phyloP scores from a whole-genome alignment of 345 rosid genomes.

The Carallia brachiata region DNA sequence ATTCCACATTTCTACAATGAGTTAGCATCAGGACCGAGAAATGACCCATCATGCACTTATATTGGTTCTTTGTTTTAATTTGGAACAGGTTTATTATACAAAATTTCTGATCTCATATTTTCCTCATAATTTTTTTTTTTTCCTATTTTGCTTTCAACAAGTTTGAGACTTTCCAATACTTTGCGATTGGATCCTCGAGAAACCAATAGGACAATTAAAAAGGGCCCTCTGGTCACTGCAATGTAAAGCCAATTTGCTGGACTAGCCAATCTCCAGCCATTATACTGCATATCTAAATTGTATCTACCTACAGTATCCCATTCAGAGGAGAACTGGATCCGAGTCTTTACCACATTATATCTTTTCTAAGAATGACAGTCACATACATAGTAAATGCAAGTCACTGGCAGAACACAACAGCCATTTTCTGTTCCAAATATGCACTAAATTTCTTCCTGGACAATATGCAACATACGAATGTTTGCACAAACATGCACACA shows the following conservation, averaged over 20 bases:
- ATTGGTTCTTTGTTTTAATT: not conserved
- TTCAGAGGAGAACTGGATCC: not conserved
- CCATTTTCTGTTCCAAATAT: slow-evolving; percentile 6
- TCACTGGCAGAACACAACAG: not conserved
- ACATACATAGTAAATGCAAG: not conserved
- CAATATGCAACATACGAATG: not conserved
- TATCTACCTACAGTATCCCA: not conserved
- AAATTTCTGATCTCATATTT: not conserved
- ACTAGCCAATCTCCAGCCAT: slow-evolving; percentile 1
- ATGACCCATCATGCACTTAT: not conserved
- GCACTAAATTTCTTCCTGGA: slow-evolving; percentile 1
- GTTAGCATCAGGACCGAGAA: slow-evolving; percentile 10
- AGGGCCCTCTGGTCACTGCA: not conserved
- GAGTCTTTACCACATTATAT: not conserved
- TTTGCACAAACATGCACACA: not conserved
- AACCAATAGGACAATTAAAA: not conserved
- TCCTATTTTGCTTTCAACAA: not conserved
- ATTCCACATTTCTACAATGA: slow-evolving; percentile 6
- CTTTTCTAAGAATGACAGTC: not conserved
- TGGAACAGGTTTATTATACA: not conserved
- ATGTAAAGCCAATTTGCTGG: not conserved
- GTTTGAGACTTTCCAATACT: not conserved
- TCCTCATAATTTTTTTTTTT: not conserved
- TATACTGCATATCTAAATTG: not conserved
- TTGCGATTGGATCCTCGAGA: not conserved